Conservation (phyloP, 441 rosid species). For the Melastoma candidum region DNA sequence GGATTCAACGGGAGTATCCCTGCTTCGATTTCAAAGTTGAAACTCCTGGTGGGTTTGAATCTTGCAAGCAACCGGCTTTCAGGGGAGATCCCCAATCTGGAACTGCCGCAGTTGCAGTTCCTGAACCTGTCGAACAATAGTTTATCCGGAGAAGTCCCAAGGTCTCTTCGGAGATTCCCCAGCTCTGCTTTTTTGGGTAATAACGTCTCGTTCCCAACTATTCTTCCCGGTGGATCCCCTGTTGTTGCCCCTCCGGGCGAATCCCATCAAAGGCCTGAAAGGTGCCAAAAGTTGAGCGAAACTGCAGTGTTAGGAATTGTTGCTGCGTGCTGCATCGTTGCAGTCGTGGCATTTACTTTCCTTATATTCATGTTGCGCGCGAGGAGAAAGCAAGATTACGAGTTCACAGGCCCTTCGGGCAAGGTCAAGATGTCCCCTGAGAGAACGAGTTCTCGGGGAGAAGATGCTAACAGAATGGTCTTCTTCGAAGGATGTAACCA, state of each 20-base stretch:
- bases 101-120: constrained; percentile 38
- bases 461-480: constrained; percentile 14
- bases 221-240: constrained; percentile 27
- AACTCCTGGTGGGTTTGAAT: constrained; percentile 47
- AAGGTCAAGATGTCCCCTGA: constrained; percentile 11
- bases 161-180: constrained; percentile 55
- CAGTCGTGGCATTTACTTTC: constrained; percentile 36
- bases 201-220: constrained; percentile 22
- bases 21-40: constrained; percentile 35
- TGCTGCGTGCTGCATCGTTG: constrained; percentile 36
- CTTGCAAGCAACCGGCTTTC: constrained; percentile 69
- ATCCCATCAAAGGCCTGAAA: constrained; percentile 22
- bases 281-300: constrained; percentile 31
- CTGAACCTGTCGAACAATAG: constrained; percentile 55
- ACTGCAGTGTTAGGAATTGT: constrained; percentile 42
- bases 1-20: constrained; percentile 60
- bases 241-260: constrained; percentile 17
- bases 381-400: constrained; percentile 33
- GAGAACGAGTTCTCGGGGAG: constrained; percentile 5
- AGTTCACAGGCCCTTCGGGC: constrained; percentile 20
- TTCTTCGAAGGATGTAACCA: constrained; percentile 15
- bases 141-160: constrained; percentile 49
- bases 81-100: constrained; percentile 63
- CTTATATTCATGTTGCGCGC: constrained; percentile 43
- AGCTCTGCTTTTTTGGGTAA: constrained; percentile 47